A percentile compares a stretch with the other conserved stretches of the same genome.
These are phyloP conservation scores for Quercus variabilis DNA, from an alignment of 306 rosid genomes.

Conservation along the genomic window DNA sequence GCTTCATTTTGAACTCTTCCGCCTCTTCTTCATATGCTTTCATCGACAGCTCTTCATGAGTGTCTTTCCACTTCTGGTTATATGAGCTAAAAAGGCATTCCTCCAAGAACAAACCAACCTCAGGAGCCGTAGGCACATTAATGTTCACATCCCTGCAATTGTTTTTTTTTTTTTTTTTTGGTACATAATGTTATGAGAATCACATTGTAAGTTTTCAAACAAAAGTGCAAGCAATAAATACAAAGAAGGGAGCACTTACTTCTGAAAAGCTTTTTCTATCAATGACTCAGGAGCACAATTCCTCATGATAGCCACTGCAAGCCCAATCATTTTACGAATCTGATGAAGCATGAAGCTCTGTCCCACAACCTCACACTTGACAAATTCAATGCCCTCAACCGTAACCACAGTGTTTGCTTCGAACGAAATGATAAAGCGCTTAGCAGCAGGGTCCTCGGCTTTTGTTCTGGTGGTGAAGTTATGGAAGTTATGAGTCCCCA, in stretches of 20 bases:
- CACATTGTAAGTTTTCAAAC: conserved; percentile 1
- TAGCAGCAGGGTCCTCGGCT: conserved; percentile 80
- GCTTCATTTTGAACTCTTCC: conserved; percentile 75
- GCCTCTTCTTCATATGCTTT: conserved; percentile 70
- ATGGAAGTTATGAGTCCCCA: conserved; percentile 90
- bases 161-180: background rate
- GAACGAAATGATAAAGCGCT: conserved; percentile 70
- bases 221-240: conserved; percentile 8
- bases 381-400: conserved; percentile 74
- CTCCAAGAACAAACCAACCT: conserved; percentile 85
- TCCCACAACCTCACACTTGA: conserved; percentile 89
- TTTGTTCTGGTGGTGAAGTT: conserved; percentile 94
- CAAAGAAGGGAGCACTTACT: conserved; percentile 43
- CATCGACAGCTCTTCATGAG: conserved; percentile 85
- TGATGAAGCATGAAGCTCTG: conserved; percentile 99
- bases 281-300: conserved; percentile 73
- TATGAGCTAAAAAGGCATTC: conserved; percentile 87
- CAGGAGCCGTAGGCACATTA: conserved; percentile 96
- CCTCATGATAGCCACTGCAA: conserved; percentile 89
- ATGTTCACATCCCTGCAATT: conserved; percentile 62
- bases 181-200: conserved; percentile 3
- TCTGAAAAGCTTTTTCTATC: conserved; percentile 64
- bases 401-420: conserved; percentile 41
- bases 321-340: conserved; percentile 89
- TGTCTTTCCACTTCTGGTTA: conserved; percentile 90